These are phyloP conservation scores for Hyaloperonospora brassicae DNA, from an alignment of 352 stramenopile species.

Conservation along the genomic window DNA sequence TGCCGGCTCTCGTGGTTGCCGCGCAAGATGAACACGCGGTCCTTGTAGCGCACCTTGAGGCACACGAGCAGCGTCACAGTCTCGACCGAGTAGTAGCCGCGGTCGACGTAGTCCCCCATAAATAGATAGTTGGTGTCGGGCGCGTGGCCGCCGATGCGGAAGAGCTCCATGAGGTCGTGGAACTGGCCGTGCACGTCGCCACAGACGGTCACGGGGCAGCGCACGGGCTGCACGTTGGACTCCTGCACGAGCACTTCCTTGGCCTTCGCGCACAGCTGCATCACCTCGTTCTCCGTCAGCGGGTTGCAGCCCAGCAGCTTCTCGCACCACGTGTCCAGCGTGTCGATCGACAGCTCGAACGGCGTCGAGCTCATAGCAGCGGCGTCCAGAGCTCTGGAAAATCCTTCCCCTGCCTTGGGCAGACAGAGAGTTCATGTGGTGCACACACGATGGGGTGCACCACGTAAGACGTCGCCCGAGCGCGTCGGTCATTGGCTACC, in stretches of 20 bases:
- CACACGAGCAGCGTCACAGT: conserved; percentile 76
- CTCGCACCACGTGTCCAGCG: conserved; percentile 92
- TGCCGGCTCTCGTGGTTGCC: conserved; percentile 63
- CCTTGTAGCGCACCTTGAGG: conserved; percentile 85
- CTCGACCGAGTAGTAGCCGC: conserved; percentile 83
- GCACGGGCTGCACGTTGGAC: conserved; percentile 95
- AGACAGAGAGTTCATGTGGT: too few species aligned
- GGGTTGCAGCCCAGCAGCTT: conserved; percentile 91
- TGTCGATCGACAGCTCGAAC: conserved; percentile 76
- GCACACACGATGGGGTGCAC: too few species aligned
- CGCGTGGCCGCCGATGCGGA: conserved; percentile 85
- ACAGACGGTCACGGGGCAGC: conserved; percentile 95
- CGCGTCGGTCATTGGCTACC: too few species aligned
- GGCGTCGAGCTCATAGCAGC: conserved; percentile 37
- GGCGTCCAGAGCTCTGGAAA: conserved; percentile 4
- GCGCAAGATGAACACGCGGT: conserved; percentile 77
- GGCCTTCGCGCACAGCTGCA: conserved; percentile 91
- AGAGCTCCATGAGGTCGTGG: conserved; percentile 96
- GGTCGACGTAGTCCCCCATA: conserved; percentile 82
- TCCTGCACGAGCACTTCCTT: conserved; percentile 95
- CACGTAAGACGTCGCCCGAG: too few species aligned
- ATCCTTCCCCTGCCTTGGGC: conserved; percentile 4
- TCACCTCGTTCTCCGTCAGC: conserved; percentile 93
- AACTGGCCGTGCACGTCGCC: conserved; percentile 98
- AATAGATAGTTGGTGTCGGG: conserved; percentile 79